Conservation (phyloP, 345 rosid species). For the Boechera retrofracta region DNA sequence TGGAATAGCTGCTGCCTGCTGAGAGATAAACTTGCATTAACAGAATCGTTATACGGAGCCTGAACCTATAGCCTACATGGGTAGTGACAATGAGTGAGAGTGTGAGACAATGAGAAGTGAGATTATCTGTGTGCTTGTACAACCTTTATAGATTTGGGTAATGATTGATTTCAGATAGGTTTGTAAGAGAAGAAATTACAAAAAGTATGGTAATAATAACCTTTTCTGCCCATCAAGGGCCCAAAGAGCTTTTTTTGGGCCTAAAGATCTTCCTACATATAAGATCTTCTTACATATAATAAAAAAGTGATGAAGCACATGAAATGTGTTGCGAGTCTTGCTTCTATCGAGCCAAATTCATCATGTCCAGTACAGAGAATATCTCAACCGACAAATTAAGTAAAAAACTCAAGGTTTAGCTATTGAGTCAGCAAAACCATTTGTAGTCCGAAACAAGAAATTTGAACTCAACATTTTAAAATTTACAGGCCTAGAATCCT, state of each 20-base stretch:
- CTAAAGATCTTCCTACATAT: not conserved
- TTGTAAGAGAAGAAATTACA: not conserved
- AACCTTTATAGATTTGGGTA: not conserved
- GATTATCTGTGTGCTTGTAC: not conserved
- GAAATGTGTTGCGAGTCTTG: slow-evolving; percentile 15
- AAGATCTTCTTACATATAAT: not conserved
- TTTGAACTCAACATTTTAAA: not conserved
- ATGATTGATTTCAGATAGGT: not conserved
- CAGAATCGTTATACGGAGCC: not conserved
- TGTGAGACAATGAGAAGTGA: not conserved
- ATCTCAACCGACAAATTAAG: slow-evolving; percentile 11
- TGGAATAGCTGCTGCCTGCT: not conserved
- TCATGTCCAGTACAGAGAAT: not conserved
- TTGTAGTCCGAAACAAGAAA: not conserved
- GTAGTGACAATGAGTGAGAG: not conserved
- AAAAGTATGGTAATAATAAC: not conserved
- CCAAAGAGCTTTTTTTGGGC: not conserved
- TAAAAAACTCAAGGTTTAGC: not conserved
- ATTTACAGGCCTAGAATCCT: not conserved
- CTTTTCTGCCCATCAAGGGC: not conserved
- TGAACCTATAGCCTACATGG: not conserved
- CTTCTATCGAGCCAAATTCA: slow-evolving; percentile 3
- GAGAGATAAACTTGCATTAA: not conserved
- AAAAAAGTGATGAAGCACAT: not conserved
- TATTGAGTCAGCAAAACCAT: slow-evolving; percentile 14